phyloP scores from a whole-genome alignment of 2,329 filamentous ascomycete genomes.

The Periconia digitata region DNA sequence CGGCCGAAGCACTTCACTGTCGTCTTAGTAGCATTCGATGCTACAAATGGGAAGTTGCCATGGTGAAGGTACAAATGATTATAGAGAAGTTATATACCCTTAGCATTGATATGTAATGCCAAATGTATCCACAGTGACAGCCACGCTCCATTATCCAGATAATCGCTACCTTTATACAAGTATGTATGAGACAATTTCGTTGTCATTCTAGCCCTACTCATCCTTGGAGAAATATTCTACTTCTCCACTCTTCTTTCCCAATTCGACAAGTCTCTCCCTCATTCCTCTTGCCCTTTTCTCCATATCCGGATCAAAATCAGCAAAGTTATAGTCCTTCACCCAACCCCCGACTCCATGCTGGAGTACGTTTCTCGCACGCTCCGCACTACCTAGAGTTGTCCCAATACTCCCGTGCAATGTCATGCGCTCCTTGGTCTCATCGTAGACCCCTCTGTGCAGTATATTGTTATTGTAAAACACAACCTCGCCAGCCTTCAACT shows the following conservation, averaged over 20 bases:
- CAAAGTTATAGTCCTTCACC: slow-evolving; percentile 63
- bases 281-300: slow-evolving; percentile 62
- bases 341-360: slow-evolving; percentile 73
- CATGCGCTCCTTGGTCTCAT: slow-evolving; percentile 60
- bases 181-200: too few species aligned
- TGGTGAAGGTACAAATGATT: not conserved
- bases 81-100: not conserved
- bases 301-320: slow-evolving; percentile 63
- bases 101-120: not conserved
- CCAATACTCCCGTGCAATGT: slow-evolving; percentile 75
- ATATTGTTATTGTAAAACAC: slow-evolving; percentile 94
- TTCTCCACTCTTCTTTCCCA: slow-evolving; percentile 63
- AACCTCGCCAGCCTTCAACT: slow-evolving; percentile 71
- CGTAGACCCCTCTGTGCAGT: slow-evolving; percentile 71
- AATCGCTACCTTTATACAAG: not conserved
- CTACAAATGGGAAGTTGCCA: too few species aligned
- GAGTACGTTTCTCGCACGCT: slow-evolving; percentile 70
- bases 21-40: too few species aligned
- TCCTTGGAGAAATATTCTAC: slow-evolving; percentile 57
- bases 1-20: too few species aligned
- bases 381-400: slow-evolving; percentile 55
- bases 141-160: not conserved
- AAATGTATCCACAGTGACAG: not conserved
- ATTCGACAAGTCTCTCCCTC: slow-evolving; percentile 62
- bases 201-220: slow-evolving; percentile 21